A percentile compares a stretch with the other conserved stretches of the same genome.
Evolutionary conservation across 2,329 filamentous ascomycete genomes (phyloP).

Genomic region (Aspergillus neotritici): DNA sequence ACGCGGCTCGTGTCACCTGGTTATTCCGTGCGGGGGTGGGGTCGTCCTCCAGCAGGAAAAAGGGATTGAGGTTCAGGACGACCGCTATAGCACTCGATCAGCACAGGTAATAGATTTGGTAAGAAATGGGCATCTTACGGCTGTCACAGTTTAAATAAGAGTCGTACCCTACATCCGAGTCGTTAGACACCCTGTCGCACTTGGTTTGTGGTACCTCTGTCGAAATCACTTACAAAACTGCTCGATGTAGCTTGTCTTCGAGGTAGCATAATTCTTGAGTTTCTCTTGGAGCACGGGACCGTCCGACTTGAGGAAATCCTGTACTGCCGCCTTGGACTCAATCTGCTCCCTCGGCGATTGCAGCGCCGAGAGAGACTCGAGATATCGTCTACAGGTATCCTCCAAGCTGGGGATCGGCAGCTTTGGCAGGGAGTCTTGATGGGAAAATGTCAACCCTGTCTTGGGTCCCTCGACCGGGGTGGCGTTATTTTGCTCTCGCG

Average conservation of each 20-base stretch:
- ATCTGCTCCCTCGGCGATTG: constrained; percentile 75
- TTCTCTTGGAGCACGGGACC: constrained; percentile 82
- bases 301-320: constrained; percentile 75
- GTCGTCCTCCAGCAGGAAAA: constrained; percentile 95
- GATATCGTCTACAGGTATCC: constrained; percentile 69
- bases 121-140: constrained; percentile 40
- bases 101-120: constrained; percentile 1
- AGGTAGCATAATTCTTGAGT: constrained; percentile 81
- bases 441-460: constrained; percentile 77
- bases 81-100: constrained; percentile 51
- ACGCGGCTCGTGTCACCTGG: constrained; percentile 90
- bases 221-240: constrained; percentile 74
- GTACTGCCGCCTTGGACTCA: constrained; percentile 72
- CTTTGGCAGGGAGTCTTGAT: constrained; percentile 83
- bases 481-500: not conserved
- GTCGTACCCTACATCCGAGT: constrained; percentile 72
- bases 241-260: constrained; percentile 93
- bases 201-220: too few species aligned
- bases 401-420: constrained; percentile 89
- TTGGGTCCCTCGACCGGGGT: constrained; percentile 36
- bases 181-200: constrained; percentile 5
- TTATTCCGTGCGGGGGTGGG: constrained; percentile 94
- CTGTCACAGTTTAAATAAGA: constrained; percentile 98
- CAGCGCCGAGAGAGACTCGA: constrained; percentile 71
- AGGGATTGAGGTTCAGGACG: constrained; percentile 93